Conservation (phyloP, 352 stramenopile species). For the Phytophthora parvispora region DNA sequence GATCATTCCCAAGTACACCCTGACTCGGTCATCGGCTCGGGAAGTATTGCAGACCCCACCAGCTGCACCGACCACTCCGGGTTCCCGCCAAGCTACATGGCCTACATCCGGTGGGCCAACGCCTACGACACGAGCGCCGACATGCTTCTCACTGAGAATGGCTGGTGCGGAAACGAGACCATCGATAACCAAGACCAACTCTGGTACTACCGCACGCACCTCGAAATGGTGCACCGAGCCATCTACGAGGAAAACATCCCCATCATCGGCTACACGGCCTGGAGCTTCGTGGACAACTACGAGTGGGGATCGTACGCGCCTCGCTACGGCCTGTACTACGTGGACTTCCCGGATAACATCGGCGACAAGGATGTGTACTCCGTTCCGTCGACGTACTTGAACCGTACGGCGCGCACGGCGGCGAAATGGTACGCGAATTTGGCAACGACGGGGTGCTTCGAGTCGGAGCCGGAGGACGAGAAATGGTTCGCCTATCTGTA, state of each 20-base stretch:
- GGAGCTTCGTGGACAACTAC: slow-evolving; percentile 61
- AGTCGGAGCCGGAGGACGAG: slow-evolving; percentile 31
- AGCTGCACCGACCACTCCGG: slow-evolving; percentile 38
- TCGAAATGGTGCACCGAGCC: slow-evolving; percentile 63
- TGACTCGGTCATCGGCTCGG: slow-evolving; percentile 37
- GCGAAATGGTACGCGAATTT: slow-evolving; percentile 46
- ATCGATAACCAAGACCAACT: slow-evolving; percentile 70
- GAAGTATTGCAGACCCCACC: slow-evolving; percentile 27
- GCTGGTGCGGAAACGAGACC: slow-evolving; percentile 68
- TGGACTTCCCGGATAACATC: slow-evolving; percentile 62
- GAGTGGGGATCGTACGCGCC: slow-evolving; percentile 46
- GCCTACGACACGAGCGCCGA: slow-evolving; percentile 42
- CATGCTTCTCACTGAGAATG: slow-evolving; percentile 75
- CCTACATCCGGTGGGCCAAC: slow-evolving; percentile 59
- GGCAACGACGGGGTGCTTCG: slow-evolving; percentile 30
- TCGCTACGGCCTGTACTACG: slow-evolving; percentile 71
- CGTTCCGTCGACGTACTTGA: slow-evolving; percentile 33
- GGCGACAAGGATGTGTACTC: slow-evolving; percentile 30
- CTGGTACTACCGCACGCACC: slow-evolving; percentile 62
- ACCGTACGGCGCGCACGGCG: slow-evolving; percentile 50
- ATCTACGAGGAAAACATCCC: slow-evolving; percentile 61
- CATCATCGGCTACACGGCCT: slow-evolving; percentile 93
- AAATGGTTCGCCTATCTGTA: slow-evolving; percentile 37
- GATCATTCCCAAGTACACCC: slow-evolving; percentile 61
- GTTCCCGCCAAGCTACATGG: slow-evolving; percentile 61